Conservation (phyloP, 441 rosid species). For the Caryocar brasiliense region DNA sequence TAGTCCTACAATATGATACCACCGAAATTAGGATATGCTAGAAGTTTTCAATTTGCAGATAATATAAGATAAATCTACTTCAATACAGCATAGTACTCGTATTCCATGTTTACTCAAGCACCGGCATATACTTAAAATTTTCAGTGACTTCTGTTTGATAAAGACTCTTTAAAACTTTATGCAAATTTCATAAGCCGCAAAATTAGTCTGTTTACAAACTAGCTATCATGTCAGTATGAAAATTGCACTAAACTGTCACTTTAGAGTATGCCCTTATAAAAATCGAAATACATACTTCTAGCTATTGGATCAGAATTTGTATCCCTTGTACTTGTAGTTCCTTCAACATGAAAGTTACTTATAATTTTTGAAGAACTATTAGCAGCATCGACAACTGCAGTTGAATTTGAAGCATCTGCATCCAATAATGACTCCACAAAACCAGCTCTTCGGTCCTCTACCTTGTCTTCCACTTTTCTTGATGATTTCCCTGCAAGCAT, state of each 20-base stretch:
- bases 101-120: neutral
- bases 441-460: slow-evolving; percentile 62
- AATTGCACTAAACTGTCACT: neutral
- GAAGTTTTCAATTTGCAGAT: neutral
- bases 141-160: too few species aligned
- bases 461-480: slow-evolving; percentile 33
- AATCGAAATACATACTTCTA: slow-evolving; percentile 34
- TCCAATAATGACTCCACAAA: slow-evolving; percentile 68
- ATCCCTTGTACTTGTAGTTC: slow-evolving; percentile 19
- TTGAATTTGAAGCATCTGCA: slow-evolving; percentile 28
- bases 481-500: slow-evolving; percentile 42
- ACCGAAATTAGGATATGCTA: neutral
- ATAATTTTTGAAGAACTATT: slow-evolving; percentile 23
- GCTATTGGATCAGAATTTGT: slow-evolving; percentile 21
- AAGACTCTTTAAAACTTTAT: too few species aligned
- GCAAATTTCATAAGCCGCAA: too few species aligned
- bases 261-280: slow-evolving; percentile 1
- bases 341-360: slow-evolving; percentile 22
- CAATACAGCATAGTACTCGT: neutral
- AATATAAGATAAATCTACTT: neutral
- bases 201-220: too few species aligned
- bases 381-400: slow-evolving; percentile 13
- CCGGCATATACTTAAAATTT: neutral
- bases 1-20: slow-evolving; percentile 24
- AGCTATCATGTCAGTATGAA: neutral